phyloP scores from a whole-genome alignment of 768 basidiomycete genomes.

The Lentinula detonsa region DNA sequence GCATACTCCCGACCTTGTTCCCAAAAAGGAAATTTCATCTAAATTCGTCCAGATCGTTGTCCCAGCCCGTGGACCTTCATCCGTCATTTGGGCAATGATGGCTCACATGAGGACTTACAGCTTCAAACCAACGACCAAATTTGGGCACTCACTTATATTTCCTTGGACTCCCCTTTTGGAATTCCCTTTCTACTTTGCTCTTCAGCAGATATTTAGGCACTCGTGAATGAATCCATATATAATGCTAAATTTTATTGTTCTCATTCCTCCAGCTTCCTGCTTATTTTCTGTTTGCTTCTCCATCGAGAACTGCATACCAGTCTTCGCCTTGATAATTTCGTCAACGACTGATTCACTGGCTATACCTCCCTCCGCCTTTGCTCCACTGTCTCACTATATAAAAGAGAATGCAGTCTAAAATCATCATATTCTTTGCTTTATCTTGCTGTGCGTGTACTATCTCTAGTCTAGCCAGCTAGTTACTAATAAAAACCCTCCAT shows the following conservation, averaged over 20 bases:
- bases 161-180: background rate
- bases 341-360: background rate
- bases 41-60: background rate
- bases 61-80: background rate
- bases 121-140: background rate
- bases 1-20: constrained; percentile 5
- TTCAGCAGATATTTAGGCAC: background rate
- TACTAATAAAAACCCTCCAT: background rate
- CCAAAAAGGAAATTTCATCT: background rate
- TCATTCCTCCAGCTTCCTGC: background rate
- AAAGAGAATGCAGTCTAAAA: background rate
- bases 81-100: background rate
- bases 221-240: background rate
- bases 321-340: background rate
- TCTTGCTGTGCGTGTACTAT: background rate
- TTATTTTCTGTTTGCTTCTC: background rate
- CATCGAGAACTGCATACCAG: background rate
- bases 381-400: background rate
- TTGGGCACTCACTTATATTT: background rate
- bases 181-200: constrained; percentile 3
- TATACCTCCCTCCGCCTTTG: background rate
- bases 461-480: too few species aligned
- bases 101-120: background rate
- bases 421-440: background rate
- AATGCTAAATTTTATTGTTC: background rate